These are phyloP conservation scores for Sutorius eximius DNA, from an alignment of 1,284 basidiomycete genomes.

Conservation along the genomic window DNA sequence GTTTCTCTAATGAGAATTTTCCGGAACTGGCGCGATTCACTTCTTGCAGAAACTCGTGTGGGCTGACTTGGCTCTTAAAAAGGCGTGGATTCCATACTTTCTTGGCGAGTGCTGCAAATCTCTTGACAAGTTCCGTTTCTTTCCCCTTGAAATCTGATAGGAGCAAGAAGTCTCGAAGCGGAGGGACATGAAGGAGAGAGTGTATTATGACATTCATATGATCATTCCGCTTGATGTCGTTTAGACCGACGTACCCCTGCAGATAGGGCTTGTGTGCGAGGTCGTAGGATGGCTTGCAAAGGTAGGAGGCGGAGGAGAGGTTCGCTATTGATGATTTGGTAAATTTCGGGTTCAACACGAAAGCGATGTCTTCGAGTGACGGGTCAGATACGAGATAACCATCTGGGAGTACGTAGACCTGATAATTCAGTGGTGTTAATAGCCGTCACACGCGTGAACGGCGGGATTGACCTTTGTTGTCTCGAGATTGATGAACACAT, in stretches of 20 bases:
- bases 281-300: constrained; percentile 82
- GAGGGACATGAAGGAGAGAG: constrained; percentile 86
- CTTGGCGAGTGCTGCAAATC: constrained; percentile 83
- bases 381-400: constrained; percentile 95
- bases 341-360: constrained; percentile 87
- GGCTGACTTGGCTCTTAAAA: constrained; percentile 98
- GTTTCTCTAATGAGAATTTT: constrained; percentile 89
- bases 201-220: constrained; percentile 98
- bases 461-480: constrained; percentile 72
- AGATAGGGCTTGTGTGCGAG: constrained; percentile 80
- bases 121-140: constrained; percentile 83
- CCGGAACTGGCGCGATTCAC: constrained; percentile 85
- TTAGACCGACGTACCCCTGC: constrained; percentile 94
- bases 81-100: constrained; percentile 95
- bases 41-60: constrained; percentile 98
- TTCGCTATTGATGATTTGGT: constrained; percentile 50
- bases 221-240: constrained; percentile 97
- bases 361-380: constrained; percentile 91
- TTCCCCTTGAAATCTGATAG: constrained; percentile 71
- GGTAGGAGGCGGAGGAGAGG: constrained; percentile 58
- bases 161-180: constrained; percentile 85
- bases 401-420: constrained; percentile 99
- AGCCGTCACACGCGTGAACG: constrained; percentile 17
- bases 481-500: constrained; percentile 96
- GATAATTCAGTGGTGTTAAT: constrained; percentile 15